phyloP scores from a whole-genome alignment of 2,329 filamentous ascomycete species.

The Fusarium proliferatum region DNA sequence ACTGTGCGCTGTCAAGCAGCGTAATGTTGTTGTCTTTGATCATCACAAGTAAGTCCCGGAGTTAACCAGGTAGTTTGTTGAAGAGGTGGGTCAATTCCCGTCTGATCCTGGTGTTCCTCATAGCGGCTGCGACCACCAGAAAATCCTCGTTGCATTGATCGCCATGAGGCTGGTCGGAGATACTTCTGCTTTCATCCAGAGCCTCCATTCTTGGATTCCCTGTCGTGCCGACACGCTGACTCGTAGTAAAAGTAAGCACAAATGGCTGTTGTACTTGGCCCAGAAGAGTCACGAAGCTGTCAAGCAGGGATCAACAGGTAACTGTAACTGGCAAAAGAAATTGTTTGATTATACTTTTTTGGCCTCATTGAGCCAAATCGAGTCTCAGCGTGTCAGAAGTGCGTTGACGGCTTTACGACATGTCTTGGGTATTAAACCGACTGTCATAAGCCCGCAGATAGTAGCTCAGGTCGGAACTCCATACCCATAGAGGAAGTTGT shows the following conservation, averaged over 20 bases:
- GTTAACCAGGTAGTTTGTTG: conserved; percentile 2
- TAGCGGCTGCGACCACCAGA: conserved; percentile 23
- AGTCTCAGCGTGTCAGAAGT: conserved; percentile 20
- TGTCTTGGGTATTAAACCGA: neutral
- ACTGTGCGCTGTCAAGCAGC: neutral
- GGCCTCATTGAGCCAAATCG: conserved; percentile 10
- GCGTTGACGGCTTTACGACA: conserved; percentile 7
- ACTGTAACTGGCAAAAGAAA: conserved; percentile 16
- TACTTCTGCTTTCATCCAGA: conserved; percentile 39
- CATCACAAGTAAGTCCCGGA: conserved; percentile 3
- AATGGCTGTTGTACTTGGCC: conserved; percentile 3
- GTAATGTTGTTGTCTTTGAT: neutral
- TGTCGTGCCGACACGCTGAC: conserved; percentile 38
- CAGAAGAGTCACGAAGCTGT: conserved; percentile 13
- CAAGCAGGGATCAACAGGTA: conserved; percentile 18
- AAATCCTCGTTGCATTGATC: conserved; percentile 37
- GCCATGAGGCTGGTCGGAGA: conserved; percentile 34
- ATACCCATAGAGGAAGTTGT: conserved; percentile 4
- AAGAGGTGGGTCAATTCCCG: conserved; percentile 37
- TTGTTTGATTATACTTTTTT: conserved; percentile 10
- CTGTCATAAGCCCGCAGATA: conserved; percentile 12
- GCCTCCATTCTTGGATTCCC: conserved; percentile 32
- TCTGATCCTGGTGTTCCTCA: conserved; percentile 31
- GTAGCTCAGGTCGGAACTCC: neutral
- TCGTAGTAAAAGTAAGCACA: conserved; percentile 21